phyloP scores from a whole-genome alignment of 495 filamentous ascomycete species.

The Staphylotrichum longicolle region DNA sequence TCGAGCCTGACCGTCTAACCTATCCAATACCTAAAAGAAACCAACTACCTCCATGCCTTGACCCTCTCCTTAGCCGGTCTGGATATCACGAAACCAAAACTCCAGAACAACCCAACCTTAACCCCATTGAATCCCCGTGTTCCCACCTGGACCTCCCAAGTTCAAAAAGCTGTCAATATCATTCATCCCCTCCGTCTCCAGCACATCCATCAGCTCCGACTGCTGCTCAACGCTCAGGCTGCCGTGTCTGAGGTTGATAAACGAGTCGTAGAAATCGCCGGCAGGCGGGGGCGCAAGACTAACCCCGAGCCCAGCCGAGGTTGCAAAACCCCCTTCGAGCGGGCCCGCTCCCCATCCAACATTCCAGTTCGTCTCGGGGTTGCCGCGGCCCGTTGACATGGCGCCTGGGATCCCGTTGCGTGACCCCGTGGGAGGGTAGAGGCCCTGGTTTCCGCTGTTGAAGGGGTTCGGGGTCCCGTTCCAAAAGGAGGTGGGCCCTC shows the following conservation, averaged over 20 bases:
- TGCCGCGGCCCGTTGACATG: not conserved
- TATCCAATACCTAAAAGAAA: too few relatives aligned
- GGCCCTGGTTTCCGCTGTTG: slow-evolving; percentile 13
- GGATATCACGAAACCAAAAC: too few relatives aligned
- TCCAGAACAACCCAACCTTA: too few relatives aligned
- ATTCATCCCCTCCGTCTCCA: slow-evolving; percentile 62
- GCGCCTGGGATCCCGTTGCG: not conserved
- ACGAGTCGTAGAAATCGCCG: slow-evolving; percentile 35
- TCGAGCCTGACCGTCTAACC: too few relatives aligned
- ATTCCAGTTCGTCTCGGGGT: not conserved
- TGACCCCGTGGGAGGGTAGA: not conserved
- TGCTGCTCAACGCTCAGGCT: slow-evolving; percentile 71
- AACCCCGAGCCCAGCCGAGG: not conserved
- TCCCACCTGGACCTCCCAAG: slow-evolving; percentile 22
- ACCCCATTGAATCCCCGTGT: too few relatives aligned
- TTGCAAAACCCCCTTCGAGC: not conserved
- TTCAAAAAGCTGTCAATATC: slow-evolving; percentile 63
- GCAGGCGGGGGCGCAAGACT: slow-evolving; percentile 11
- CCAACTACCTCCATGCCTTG: too few relatives aligned
- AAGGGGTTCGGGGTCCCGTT: slow-evolving; percentile 17
- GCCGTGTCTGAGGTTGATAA: slow-evolving; percentile 50
- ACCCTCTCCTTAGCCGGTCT: too few relatives aligned
- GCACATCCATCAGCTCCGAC: slow-evolving; percentile 63
- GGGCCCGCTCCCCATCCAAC: not conserved
- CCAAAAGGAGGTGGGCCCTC: slow-evolving; percentile 15